These are phyloP conservation scores for Fusarium nodosum DNA, from an alignment of 2,329 filamentous ascomycete species.

Conservation along the genomic window DNA sequence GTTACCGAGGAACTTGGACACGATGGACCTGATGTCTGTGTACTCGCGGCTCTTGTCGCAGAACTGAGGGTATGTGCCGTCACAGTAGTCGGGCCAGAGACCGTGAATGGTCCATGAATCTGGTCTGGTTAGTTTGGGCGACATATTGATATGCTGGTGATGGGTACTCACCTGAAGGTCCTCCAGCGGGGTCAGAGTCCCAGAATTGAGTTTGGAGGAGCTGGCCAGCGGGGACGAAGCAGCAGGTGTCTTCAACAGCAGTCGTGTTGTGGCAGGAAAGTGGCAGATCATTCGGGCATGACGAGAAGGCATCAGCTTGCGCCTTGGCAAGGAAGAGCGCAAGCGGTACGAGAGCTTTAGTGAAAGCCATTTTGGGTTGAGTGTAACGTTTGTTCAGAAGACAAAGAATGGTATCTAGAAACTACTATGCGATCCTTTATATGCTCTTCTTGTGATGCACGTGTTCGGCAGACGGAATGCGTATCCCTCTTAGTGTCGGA, in stretches of 20 bases:
- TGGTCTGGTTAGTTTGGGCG: constrained; percentile 22
- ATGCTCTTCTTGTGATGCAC: not conserved
- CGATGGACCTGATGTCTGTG: constrained; percentile 74
- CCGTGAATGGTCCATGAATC: constrained; percentile 84
- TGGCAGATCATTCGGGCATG: constrained; percentile 41
- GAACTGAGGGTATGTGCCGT: constrained; percentile 76
- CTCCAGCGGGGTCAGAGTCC: constrained; percentile 75
- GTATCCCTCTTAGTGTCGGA: constrained; percentile 5
- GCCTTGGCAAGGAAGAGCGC: constrained; percentile 17
- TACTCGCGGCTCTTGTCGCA: constrained; percentile 75
- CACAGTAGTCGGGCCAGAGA: constrained; percentile 76
- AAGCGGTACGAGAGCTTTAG: constrained; percentile 28
- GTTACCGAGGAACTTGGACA: constrained; percentile 65
- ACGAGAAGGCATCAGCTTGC: constrained; percentile 27
- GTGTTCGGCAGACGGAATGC: constrained; percentile 1
- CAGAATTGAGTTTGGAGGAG: constrained; percentile 83
- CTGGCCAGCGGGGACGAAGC: constrained; percentile 79
- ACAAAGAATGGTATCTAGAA: not conserved
- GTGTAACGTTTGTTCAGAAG: not conserved
- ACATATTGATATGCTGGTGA: rapidly evolving
- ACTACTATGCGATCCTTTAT: constrained; percentile 22
- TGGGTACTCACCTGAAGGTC: constrained; percentile 60
- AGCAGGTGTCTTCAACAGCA: constrained; percentile 74
- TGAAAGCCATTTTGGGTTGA: constrained; percentile 21
- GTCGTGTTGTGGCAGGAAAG: constrained; percentile 71